Conservation (phyloP, 768 basidiomycete species). For the Candolleomyces eurysporus region DNA sequence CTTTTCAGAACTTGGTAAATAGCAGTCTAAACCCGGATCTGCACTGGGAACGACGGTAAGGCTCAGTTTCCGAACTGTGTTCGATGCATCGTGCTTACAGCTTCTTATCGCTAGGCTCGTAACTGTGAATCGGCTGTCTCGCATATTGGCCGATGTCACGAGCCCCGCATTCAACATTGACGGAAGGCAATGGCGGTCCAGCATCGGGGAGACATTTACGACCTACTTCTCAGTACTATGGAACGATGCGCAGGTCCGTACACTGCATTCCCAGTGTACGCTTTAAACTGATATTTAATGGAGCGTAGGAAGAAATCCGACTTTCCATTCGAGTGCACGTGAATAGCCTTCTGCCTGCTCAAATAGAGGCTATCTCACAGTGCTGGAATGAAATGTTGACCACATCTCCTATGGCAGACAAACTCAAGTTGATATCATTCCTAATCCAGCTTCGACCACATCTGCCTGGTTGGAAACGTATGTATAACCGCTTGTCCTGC, state of each 20-base stretch:
- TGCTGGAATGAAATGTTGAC: constrained; percentile 67
- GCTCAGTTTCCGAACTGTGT: not conserved
- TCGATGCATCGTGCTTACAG: not conserved
- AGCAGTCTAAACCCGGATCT: constrained; percentile 32
- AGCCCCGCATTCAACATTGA: constrained; percentile 61
- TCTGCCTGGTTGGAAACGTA: constrained; percentile 68
- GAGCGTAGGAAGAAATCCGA: constrained; percentile 64
- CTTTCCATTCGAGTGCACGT: constrained; percentile 55
- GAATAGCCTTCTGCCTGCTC: constrained; percentile 60
- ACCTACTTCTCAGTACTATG: constrained; percentile 62
- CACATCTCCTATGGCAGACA: constrained; percentile 55
- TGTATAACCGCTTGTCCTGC: constrained; percentile 4
- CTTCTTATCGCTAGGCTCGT: constrained; percentile 37
- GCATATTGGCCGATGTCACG: constrained; percentile 63
- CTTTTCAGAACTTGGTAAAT: constrained; percentile 52
- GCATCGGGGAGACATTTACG: constrained; percentile 56
- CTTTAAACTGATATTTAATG: not conserved
- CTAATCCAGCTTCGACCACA: constrained; percentile 66
- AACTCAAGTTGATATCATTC: constrained; percentile 58
- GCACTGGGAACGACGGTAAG: constrained; percentile 55
- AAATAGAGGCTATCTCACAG: constrained; percentile 59
- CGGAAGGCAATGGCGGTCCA: constrained; percentile 66
- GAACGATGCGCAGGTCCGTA: constrained; percentile 58
- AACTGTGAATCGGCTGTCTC: constrained; percentile 56
- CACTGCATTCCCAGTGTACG: not conserved